Percentiles rank a stretch among this genome's conserved stretches.
These are phyloP conservation scores for Melaleuca quinquenervia DNA, from an alignment of 345 rosid genomes.

Conservation along the genomic window DNA sequence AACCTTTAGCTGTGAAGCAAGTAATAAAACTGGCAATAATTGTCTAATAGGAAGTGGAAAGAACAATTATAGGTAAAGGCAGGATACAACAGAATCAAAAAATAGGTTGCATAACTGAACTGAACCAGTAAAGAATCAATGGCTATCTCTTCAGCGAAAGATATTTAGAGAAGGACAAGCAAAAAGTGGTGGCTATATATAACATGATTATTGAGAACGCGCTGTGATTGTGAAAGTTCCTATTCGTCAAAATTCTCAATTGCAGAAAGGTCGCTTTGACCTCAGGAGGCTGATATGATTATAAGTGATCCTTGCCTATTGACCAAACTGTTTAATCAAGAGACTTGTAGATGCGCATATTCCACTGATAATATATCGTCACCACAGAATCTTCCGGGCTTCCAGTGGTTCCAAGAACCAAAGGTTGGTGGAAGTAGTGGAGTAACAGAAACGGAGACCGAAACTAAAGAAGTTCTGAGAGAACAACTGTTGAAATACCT, in stretches of 20 bases:
- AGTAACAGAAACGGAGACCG: neutral
- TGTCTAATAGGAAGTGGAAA: neutral
- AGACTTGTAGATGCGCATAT: neutral
- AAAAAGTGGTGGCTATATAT: neutral
- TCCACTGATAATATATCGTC: neutral
- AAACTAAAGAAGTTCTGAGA: neutral
- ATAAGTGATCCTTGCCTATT: neutral
- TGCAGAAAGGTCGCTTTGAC: neutral
- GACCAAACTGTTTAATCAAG: neutral
- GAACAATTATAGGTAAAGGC: neutral
- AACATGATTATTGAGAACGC: neutral
- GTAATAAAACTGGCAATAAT: neutral
- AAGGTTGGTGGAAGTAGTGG: neutral
- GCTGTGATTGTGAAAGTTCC: neutral
- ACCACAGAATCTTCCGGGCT: neutral
- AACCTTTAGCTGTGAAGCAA: neutral
- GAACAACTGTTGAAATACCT: constrained; percentile 21
- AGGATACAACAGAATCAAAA: neutral
- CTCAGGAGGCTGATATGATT: neutral
- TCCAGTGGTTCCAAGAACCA: neutral
- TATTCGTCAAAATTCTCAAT: neutral
- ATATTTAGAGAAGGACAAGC: neutral
- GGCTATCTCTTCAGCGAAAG: neutral
- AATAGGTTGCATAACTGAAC: neutral
- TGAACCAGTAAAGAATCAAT: neutral